These are phyloP conservation scores for Fraxinus floribunda DNA, from an alignment of 305 asterid species.

Conservation along the genomic window DNA sequence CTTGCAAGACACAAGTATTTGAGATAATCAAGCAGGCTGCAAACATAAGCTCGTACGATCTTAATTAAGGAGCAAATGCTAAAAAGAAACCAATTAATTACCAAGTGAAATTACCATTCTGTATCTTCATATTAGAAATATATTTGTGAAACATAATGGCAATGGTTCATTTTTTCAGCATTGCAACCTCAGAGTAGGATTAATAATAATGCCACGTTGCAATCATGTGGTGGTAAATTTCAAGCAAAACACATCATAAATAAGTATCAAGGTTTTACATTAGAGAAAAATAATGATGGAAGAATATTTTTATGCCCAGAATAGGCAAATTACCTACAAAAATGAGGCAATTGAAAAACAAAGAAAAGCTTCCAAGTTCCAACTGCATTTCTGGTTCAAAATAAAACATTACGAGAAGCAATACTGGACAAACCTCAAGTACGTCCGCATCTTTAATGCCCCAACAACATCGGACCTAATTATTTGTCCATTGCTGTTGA, in stretches of 20 bases:
- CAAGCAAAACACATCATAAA: not conserved
- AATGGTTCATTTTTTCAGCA: not conserved
- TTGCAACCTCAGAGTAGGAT: not conserved
- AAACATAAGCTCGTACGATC: not conserved
- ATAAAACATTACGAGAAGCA: not conserved
- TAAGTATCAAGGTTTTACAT: not conserved
- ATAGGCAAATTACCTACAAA: not conserved
- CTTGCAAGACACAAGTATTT: not conserved
- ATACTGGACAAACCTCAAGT: constrained; percentile 61
- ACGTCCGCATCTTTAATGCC: constrained; percentile 93
- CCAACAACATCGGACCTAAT: constrained; percentile 92
- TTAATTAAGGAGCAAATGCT: not conserved
- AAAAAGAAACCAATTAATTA: not conserved
- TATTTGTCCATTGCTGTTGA: constrained; percentile 92
- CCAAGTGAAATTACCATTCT: not conserved
- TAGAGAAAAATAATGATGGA: not conserved
- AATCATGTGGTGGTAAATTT: constrained; percentile 5
- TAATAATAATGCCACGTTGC: constrained; percentile 1
- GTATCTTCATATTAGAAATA: not conserved
- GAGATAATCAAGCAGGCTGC: not conserved
- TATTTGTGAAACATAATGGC: not conserved
- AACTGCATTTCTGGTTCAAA: not conserved
- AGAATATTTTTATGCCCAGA: not conserved
- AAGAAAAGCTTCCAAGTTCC: not conserved
- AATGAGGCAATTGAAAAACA: not conserved